Evolutionary conservation across 208 protist genomes (phyloP).

Genomic region (Borovskyia barvae): DNA sequence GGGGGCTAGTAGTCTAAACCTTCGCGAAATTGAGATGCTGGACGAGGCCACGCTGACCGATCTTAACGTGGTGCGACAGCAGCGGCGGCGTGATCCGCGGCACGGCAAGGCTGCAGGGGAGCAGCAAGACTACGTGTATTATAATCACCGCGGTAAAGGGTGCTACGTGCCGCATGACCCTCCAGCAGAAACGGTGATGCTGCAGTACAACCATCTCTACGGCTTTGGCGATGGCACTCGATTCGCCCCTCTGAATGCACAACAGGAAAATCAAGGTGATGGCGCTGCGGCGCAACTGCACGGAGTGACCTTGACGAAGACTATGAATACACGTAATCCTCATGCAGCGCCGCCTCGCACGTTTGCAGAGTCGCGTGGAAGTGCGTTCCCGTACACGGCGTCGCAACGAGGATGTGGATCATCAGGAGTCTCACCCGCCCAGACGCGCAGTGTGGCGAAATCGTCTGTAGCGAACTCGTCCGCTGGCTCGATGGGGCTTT

Average conservation of each 20-base stretch:
- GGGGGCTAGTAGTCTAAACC: conserved; percentile 16
- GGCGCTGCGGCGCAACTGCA: too few species aligned
- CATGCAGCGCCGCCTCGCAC: conserved; percentile 16
- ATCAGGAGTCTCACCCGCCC: too few species aligned
- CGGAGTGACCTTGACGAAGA: neutral
- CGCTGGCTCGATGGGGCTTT: too few species aligned
- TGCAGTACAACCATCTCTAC: conserved; percentile 88
- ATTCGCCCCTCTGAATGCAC: conserved; percentile 27
- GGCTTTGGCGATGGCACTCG: conserved; percentile 79
- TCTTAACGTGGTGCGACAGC: conserved; percentile 35
- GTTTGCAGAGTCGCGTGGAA: conserved; percentile 22
- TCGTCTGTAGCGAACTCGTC: too few species aligned
- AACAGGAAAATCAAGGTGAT: too few species aligned
- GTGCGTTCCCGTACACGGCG: conserved; percentile 21
- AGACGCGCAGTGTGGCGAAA: too few species aligned
- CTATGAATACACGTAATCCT: neutral
- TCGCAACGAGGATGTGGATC: conserved; percentile 14
- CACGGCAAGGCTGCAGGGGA: conserved; percentile 31
- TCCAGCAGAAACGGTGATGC: conserved; percentile 34
- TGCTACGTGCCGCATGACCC: conserved; percentile 75
- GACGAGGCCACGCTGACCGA: conserved; percentile 40
- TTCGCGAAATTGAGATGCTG: conserved; percentile 63
- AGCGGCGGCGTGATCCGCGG: conserved; percentile 43
- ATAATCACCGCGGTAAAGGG: conserved; percentile 86
- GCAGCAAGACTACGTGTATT: conserved; percentile 68